A percentile compares a stretch with the other conserved stretches of the same genome.
Conservation (phyloP, 163 green algal genomes). For the Chlorella variabilis region DNA sequence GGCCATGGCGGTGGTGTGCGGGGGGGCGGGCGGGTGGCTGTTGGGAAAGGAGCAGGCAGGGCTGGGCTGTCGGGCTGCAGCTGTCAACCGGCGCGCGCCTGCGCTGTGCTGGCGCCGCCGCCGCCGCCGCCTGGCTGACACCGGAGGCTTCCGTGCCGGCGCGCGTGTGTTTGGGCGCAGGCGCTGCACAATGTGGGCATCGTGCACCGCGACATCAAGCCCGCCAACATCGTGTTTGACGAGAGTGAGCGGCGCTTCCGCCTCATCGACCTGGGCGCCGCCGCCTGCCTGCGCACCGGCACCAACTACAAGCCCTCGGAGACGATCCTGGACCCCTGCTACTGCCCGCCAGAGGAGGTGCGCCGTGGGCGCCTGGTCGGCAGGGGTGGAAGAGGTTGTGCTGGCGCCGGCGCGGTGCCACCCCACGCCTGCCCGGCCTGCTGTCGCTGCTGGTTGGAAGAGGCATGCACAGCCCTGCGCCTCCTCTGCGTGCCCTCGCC, state of each 20-base stretch:
- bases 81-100: no score
- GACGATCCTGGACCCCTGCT: conserved; percentile 84
- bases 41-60: no score
- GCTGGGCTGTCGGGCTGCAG: no score
- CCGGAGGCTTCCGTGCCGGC: no score
- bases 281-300: conserved; percentile 79
- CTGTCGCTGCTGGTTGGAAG: no score
- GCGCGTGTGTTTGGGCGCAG: conserved; percentile 40
- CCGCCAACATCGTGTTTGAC: conserved; percentile 49
- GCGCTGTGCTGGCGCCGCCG: no score
- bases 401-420: neutral
- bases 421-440: neutral
- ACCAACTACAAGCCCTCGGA: conserved; percentile 86
- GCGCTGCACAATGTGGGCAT: conserved; percentile 90
- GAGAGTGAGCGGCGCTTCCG: conserved; percentile 69
- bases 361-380: neutral
- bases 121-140: no score
- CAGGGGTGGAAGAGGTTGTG: neutral
- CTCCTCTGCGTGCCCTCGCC: neutral
- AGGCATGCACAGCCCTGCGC: neutral
- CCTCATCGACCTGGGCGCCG: conserved; percentile 87
- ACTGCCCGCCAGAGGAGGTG: conserved; percentile 69
- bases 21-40: neutral
- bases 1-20: neutral
- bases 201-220: conserved; percentile 84